Evolutionary conservation across 202 grass and related monocot genomes (phyloP).

Genomic region (Hordeum pubiflorum): DNA sequence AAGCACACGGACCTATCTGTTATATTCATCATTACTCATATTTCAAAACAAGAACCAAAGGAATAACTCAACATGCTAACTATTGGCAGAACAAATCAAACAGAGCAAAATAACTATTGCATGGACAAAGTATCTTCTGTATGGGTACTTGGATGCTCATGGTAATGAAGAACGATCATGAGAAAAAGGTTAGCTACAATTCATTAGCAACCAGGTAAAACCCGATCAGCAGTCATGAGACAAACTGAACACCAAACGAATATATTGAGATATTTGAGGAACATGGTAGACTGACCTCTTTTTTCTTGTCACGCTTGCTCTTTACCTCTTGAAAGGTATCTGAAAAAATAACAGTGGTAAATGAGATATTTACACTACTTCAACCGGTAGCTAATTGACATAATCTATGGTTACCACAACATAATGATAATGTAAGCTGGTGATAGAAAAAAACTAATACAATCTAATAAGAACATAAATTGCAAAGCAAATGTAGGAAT

Average conservation of each 20-base stretch:
- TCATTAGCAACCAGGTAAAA: constrained; percentile 12
- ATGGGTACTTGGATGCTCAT: background rate
- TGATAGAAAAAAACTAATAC: background rate
- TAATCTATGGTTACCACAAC: background rate
- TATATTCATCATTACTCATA: constrained; percentile 5
- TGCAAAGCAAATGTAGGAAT: background rate
- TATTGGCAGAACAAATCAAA: background rate
- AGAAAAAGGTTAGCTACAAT: background rate
- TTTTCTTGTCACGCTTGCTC: constrained; percentile 91
- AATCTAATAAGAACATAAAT: background rate
- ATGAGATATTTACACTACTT: constrained; percentile 3
- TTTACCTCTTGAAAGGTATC: constrained; percentile 91
- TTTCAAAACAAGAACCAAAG: constrained; percentile 7
- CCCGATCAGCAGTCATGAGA: background rate
- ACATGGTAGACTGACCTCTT: constrained; percentile 44
- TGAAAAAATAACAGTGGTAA: constrained; percentile 34
- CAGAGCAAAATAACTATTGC: background rate
- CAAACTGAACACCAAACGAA: background rate
- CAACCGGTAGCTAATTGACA: background rate
- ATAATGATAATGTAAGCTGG: constrained; percentile 2
- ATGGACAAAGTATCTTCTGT: background rate
- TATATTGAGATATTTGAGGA: background rate
- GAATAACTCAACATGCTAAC: background rate
- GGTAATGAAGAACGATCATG: background rate
- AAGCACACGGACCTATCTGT: constrained; percentile 26